Evolutionary conservation across 1,139 yeast species (phyloP).

Genomic region (Pichiaceae sp.): DNA sequence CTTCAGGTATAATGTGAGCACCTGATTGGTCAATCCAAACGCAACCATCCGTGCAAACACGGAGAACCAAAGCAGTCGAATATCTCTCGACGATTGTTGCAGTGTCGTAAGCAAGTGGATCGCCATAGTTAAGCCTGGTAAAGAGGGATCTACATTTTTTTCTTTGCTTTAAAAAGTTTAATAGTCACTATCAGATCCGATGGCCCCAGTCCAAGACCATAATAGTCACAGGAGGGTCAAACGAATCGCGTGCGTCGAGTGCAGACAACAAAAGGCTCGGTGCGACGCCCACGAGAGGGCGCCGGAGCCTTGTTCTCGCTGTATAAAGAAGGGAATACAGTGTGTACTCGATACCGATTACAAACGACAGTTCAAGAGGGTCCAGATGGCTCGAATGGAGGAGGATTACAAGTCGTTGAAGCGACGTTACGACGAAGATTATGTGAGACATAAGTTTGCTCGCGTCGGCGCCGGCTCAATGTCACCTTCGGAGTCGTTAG

Average conservation of each 20-base stretch:
- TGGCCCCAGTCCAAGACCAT: too few species aligned
- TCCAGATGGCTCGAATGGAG: conserved; percentile 77
- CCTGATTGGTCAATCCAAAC: conserved; percentile 77
- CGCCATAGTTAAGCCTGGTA: conserved; percentile 1
- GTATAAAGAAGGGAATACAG: conserved; percentile 56
- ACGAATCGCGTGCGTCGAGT: conserved; percentile 87
- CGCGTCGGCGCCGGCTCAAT: neutral
- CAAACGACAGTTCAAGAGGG: conserved; percentile 83
- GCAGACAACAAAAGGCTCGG: conserved; percentile 87
- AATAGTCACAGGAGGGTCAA: conserved; percentile 22
- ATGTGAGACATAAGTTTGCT: too few species aligned
- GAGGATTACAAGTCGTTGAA: conserved; percentile 50
- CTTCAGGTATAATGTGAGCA: conserved; percentile 61
- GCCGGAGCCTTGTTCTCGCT: conserved; percentile 80
- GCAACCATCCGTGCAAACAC: conserved; percentile 69
- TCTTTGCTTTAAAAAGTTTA: too few species aligned
- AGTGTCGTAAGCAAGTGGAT: conserved; percentile 7
- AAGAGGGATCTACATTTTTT: too few species aligned
- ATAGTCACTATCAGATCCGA: too few species aligned
- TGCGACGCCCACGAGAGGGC: conserved; percentile 78
- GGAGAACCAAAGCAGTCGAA: conserved; percentile 58
- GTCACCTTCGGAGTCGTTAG: neutral
- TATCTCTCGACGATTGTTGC: conserved; percentile 33
- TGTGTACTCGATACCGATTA: conserved; percentile 76
- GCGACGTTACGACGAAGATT: conserved; percentile 36